phyloP scores from a whole-genome alignment of 805 yeast genomes.

The Lachancea mirantina region DNA sequence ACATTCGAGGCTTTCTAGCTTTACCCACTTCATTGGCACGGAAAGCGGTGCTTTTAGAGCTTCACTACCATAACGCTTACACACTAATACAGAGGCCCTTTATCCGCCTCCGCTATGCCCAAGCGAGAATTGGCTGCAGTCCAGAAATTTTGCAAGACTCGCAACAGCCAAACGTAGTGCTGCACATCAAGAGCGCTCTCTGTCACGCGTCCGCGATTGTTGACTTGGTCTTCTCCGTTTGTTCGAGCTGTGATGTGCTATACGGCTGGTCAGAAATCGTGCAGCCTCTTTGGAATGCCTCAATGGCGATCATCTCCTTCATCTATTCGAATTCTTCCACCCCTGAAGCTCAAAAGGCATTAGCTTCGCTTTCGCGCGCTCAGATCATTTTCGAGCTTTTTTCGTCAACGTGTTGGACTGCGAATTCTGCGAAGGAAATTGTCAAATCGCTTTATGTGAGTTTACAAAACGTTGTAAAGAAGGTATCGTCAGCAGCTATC shows the following conservation, averaged over 20 bases:
- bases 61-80: too few relatives aligned
- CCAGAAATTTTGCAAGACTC: too few relatives aligned
- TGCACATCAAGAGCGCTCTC: constrained; percentile 1
- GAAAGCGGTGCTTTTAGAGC: too few relatives aligned
- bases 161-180: background rate
- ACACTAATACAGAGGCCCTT: background rate
- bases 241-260: background rate
- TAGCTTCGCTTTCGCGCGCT: constrained; percentile 1
- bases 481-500: too few relatives aligned
- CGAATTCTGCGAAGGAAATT: too few relatives aligned
- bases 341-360: background rate
- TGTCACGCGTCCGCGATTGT: background rate
- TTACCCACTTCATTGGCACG: too few relatives aligned
- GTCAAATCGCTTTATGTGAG: too few relatives aligned
- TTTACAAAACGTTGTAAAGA: too few relatives aligned
- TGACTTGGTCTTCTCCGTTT: background rate
- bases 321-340: background rate
- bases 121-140: too few relatives aligned
- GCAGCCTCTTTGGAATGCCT: background rate
- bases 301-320: background rate
- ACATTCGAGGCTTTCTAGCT: too few relatives aligned
- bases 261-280: background rate
- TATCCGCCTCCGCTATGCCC: background rate
- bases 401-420: too few relatives aligned
- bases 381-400: background rate